Evolutionary conservation across 2,329 filamentous ascomycete species (phyloP), one percentile per base, ranked within the genome.

Genomic region (Alternaria panax): DNA sequence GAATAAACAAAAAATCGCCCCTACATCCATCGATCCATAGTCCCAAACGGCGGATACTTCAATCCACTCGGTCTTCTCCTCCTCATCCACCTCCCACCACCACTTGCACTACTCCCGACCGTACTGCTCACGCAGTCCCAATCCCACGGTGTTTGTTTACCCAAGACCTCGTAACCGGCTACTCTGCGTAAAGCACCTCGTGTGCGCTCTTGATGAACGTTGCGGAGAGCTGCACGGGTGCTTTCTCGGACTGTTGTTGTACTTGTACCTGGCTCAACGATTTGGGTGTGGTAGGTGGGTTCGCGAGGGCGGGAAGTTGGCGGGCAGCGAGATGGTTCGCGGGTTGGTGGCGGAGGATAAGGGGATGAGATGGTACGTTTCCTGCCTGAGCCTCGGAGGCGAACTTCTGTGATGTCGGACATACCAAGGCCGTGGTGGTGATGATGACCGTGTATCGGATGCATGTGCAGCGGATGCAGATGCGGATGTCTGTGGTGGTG

Each of bases 91-190:
- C 38, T 60, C 20, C 64, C 52, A 5, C 59, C 50, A 0, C 52
- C 57, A 7, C 60, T 42, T 9, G 48, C 51, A 36, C 59, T 59
- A 40, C 69, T 70, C 4, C 64, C 67, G 4, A 61, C 65, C 1
- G 66, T 66, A 52, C 72, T 76, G 51, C 72, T 75, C 12, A 76
- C 63, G 30, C 73, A 75, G 25, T 76, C 74, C 74, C 74, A 76
- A 54, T 70, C 67, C 71, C 74, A 76, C 8, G 74, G 74, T 4
- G 74, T 69, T 32, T 71, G 64, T 27, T 48, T 60, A 1, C 73
- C 69, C n/a, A 74, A 30, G 1, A 75, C 68, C 24, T 76, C 70
- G 36, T 75, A 76, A 1, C 72, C 74, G 9, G 72, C 71, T 16
- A 76, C 72, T 36, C 72, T 57, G 24, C 72, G 57, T 43, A 74